Evolutionary conservation across 2,329 filamentous ascomycete genomes (phyloP).

Genomic region (Microcyclospora tardicrescens): DNA sequence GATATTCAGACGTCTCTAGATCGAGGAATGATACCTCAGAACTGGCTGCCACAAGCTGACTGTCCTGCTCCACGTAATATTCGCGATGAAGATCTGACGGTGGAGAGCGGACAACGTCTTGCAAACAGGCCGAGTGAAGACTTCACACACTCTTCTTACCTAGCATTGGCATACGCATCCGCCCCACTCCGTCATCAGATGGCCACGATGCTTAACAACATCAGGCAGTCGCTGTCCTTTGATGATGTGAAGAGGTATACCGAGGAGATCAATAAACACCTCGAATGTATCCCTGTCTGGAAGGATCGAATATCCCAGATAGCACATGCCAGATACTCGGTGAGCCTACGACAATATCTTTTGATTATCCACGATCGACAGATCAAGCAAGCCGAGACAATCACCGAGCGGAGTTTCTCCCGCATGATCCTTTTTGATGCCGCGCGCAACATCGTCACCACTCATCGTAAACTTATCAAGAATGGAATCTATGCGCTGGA

Average conservation of each 20-base stretch:
- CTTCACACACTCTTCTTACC: slow-evolving; percentile 18
- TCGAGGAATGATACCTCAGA: slow-evolving; percentile 37
- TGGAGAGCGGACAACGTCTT: slow-evolving; percentile 12
- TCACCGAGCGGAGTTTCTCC: slow-evolving; percentile 17
- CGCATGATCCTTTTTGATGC: slow-evolving; percentile 18
- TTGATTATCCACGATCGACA: slow-evolving; percentile 20
- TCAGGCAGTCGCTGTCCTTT: slow-evolving; percentile 16
- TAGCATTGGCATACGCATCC: slow-evolving; percentile 12
- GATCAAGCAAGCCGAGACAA: slow-evolving; percentile 13
- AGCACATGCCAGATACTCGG: slow-evolving; percentile 13
- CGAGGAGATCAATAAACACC: slow-evolving; percentile 19
- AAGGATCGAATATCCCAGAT: slow-evolving; percentile 5
- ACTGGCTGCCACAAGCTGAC: slow-evolving; percentile 35
- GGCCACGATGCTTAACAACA: slow-evolving; percentile 20
- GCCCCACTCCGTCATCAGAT: slow-evolving; percentile 14
- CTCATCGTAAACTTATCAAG: slow-evolving; percentile 12
- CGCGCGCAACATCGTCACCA: slow-evolving; percentile 15
- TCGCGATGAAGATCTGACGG: slow-evolving; percentile 35
- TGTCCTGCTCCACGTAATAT: slow-evolving; percentile 37
- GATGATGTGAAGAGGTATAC: slow-evolving; percentile 21
- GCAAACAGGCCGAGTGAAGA: slow-evolving; percentile 9
- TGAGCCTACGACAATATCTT: slow-evolving; percentile 21
- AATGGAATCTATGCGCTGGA: slow-evolving; percentile 15
- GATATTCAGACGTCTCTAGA: slow-evolving; percentile 45
- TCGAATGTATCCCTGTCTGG: slow-evolving; percentile 17